phyloP scores from a whole-genome alignment of 2,329 filamentous ascomycete species.

The Curvularia verruculosa region DNA sequence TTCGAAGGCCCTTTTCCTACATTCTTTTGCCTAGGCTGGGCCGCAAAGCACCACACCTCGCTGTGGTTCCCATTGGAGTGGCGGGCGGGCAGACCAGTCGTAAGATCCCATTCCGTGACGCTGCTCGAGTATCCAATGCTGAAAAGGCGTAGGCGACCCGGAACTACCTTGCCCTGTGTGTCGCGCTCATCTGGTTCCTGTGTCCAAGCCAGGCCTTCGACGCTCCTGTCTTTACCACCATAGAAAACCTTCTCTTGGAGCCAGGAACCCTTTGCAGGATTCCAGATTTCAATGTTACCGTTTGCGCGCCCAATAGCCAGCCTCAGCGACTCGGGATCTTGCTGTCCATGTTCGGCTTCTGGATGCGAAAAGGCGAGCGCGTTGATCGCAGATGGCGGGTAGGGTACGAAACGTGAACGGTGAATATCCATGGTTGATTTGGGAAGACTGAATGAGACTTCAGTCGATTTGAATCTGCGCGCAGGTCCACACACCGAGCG shows the following conservation, averaged over 20 bases:
- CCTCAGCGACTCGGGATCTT: conserved; percentile 66
- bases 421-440: conserved; percentile 81
- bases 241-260: conserved; percentile 85
- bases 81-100: conserved; percentile 74
- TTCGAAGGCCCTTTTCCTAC: conserved; percentile 19
- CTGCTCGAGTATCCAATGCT: conserved; percentile 93
- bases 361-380: conserved; percentile 88
- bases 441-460: background rate
- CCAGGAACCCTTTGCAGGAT: conserved; percentile 81
- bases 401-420: conserved; percentile 93
- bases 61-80: conserved; percentile 92
- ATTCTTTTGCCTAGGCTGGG: conserved; percentile 69
- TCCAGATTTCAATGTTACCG: conserved; percentile 98
- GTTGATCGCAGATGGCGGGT: conserved; percentile 90
- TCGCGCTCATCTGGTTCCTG: conserved; percentile 78
- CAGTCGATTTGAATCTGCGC: conserved; percentile 9
- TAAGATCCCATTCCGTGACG: conserved; percentile 94
- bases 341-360: conserved; percentile 46
- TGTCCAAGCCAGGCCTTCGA: conserved; percentile 91
- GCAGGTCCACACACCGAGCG: conserved; percentile 20
- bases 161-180: conserved; percentile 62
- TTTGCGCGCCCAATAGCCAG: conserved; percentile 91
- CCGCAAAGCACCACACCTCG: conserved; percentile 95
- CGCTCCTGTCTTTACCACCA: conserved; percentile 82
- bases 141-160: conserved; percentile 84